Percentiles rank a stretch among this genome's conserved stretches.
Evolutionary conservation across 768 basidiomycete genomes (phyloP).

Genomic region (Phlebiopsis gigantea): DNA sequence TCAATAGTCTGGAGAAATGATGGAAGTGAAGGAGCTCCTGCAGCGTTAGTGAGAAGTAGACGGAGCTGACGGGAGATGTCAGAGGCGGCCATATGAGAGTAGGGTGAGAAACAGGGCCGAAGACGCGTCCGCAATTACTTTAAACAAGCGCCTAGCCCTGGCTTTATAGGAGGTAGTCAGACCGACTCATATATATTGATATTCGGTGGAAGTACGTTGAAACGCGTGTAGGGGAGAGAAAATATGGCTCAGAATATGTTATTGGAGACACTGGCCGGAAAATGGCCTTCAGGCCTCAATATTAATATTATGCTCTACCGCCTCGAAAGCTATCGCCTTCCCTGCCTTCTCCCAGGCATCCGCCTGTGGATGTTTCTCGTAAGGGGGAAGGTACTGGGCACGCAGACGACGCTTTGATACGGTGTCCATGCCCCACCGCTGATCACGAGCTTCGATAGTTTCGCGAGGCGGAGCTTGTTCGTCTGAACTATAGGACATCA

Average conservation of each 20-base stretch:
- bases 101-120: conserved; percentile 1
- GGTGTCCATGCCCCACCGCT: conserved; percentile 29
- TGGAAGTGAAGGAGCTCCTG: conserved; percentile 44
- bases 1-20: conserved; percentile 49
- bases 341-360: conserved; percentile 35
- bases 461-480: conserved; percentile 28
- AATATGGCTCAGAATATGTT: no score
- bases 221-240: no score
- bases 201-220: no score
- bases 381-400: conserved; percentile 32
- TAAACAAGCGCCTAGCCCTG: not conserved
- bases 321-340: conserved; percentile 30
- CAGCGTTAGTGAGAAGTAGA: conserved; percentile 46
- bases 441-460: conserved; percentile 29
- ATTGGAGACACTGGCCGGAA: no score
- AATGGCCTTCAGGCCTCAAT: no score
- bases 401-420: conserved; percentile 30
- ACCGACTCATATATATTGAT: no score
- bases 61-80: conserved; percentile 49
- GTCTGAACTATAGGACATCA: conserved; percentile 40
- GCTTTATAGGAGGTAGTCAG: no score
- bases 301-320: not conserved
- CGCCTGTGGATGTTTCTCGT: conserved; percentile 31
- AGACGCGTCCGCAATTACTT: not conserved
- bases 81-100: conserved; percentile 28